Evolutionary conservation across 176 grass and related monocot species (phyloP), one percentile per base, ranked within the genome.

Genomic region (Ensete ventricosum): DNA sequence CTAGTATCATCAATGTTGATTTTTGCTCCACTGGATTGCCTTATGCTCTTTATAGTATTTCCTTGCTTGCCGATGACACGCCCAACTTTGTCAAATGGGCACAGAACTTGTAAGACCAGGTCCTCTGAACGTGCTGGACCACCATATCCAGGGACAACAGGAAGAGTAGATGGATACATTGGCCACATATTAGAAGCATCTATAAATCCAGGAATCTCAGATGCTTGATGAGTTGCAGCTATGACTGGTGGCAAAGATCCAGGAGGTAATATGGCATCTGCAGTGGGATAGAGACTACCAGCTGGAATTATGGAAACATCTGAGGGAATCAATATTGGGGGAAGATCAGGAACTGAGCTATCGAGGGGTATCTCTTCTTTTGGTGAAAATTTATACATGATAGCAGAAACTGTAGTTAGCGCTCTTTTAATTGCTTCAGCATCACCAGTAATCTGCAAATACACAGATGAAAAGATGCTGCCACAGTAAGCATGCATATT

Each of bases 21-120:
- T 34, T 54, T 85, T 83, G 96, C 88, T 75, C 88, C 91, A 82
- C 84, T 91, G 34, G 83, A 82, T 83, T 94, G 91, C 79, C 91
- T 94, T 82, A 94, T 91, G 85, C 70, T 82, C 87, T 84, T 99
- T 85, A 99, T 90, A 25, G 96, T 99, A 75, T 71, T 54, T 69
- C 96, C 96, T 54, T 81, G 83, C 81, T 91, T 99, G 73, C 96
- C 96, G 74, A 99, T 99, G 75, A 99, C 91, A 50, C 92, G 77
- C 50, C 91, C 96, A 78, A 99, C 91, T 77, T 89, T 99, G 65
- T 86, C 83, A 81, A 78, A 82, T 75, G 96, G 96, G 58, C 96
- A 99, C 54, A 99, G 73, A 83, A 99, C 91, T 72, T 83, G 84
- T 54, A 99, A 19, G 21, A 89, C 71, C 65, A 99, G 81, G 53